Conservation (phyloP, 78 protist species). For the Chrysochromulina tobinii region DNA sequence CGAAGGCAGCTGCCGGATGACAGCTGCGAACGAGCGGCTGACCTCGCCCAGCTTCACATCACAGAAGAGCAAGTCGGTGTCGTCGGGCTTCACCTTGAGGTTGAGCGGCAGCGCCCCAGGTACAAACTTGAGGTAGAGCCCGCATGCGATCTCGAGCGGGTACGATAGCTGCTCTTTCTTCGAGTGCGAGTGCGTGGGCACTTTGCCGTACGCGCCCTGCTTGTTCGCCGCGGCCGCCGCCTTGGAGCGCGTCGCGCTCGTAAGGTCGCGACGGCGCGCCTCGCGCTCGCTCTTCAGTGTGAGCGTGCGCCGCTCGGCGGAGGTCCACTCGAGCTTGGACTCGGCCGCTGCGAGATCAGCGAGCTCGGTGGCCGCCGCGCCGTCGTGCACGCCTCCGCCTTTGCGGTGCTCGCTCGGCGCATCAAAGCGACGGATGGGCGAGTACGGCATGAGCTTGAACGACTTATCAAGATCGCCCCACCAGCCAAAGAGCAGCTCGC, state of each 20-base stretch:
- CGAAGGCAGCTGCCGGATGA: slow-evolving; percentile 72
- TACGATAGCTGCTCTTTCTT: not conserved
- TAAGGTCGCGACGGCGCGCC: not conserved
- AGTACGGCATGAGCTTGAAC: not conserved
- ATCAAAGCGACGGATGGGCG: not conserved
- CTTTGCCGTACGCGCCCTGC: slow-evolving; percentile 30
- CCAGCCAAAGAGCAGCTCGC: not conserved
- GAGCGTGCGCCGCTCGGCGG: not conserved
- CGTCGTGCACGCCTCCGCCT: not conserved
- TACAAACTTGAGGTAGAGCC: not conserved
- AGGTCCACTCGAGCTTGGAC: not conserved
- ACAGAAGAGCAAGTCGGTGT: slow-evolving; percentile 21
- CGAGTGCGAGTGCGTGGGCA: not conserved
- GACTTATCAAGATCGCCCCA: not conserved
- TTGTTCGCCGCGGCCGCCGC: not conserved
- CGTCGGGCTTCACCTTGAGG: not conserved
- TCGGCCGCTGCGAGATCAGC: not conserved
- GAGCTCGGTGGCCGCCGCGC: not conserved
- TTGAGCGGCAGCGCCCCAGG: not conserved
- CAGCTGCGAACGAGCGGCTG: slow-evolving; percentile 77
- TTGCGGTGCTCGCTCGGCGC: slow-evolving; percentile 3
- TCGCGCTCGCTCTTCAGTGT: not conserved
- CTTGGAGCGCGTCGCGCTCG: not conserved
- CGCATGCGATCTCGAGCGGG: not conserved
- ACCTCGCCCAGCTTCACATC: slow-evolving; percentile 8